Conservation (phyloP, 2,329 filamentous ascomycete genomes). For the Colletotrichum tamarilloi region DNA sequence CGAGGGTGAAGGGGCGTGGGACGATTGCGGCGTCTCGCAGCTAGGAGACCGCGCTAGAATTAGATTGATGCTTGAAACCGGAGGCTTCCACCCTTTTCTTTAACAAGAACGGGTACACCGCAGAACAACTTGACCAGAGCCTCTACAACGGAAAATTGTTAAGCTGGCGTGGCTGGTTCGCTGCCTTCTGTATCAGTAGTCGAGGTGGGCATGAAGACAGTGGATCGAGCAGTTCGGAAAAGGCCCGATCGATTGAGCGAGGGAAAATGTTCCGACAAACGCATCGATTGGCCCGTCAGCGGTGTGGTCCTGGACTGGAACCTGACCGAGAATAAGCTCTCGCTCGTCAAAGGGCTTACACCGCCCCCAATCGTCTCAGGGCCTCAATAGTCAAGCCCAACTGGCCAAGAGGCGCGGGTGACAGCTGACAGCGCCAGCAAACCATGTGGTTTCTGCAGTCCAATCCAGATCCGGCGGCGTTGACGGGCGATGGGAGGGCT, state of each 20-base stretch:
- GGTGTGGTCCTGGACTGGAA: conserved; percentile 19
- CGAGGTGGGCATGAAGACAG: conserved; percentile 19
- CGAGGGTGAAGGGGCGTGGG: background rate
- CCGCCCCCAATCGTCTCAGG: conserved; percentile 25
- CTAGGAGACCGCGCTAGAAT: background rate
- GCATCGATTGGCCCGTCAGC: conserved; percentile 14
- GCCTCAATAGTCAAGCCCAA: conserved; percentile 15
- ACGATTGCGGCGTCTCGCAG: background rate
- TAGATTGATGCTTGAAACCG: background rate
- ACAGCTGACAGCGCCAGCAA: conserved; percentile 2
- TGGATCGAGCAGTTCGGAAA: conserved; percentile 22
- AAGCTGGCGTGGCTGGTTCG: background rate
- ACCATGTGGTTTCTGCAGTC: conserved; percentile 2
- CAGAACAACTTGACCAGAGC: background rate
- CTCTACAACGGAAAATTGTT: background rate
- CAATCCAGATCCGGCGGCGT: conserved; percentile 15
- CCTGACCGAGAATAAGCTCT: conserved; percentile 25
- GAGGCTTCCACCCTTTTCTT: background rate
- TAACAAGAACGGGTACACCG: background rate
- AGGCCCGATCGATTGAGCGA: conserved; percentile 35
- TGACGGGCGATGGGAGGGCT: conserved; percentile 7
- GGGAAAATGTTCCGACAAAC: conserved; percentile 21
- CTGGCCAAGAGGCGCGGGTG: background rate
- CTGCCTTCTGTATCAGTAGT: background rate
- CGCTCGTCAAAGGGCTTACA: background rate